phyloP scores from a whole-genome alignment of 2,329 filamentous ascomycete species.

The Aspergillus neotritici region DNA sequence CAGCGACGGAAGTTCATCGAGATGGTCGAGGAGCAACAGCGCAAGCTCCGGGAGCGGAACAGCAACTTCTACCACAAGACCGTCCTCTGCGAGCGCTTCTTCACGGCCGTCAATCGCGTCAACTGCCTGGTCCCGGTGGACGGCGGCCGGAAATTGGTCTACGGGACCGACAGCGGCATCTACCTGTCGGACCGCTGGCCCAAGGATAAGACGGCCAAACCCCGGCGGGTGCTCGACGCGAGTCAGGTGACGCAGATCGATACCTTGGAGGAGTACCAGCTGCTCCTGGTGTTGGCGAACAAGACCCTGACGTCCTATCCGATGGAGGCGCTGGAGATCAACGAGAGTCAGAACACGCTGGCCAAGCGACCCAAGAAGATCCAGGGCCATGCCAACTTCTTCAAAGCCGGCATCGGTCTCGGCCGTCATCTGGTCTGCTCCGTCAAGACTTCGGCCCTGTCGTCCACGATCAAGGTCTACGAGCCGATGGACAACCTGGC shows the following conservation, averaged over 20 bases:
- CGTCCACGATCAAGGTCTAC: constrained; percentile 97
- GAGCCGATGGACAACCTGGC: constrained; percentile 93
- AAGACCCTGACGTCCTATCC: constrained; percentile 89
- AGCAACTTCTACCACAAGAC: constrained; percentile 66
- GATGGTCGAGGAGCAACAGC: constrained; percentile 85
- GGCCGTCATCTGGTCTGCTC: constrained; percentile 92
- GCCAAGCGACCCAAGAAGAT: constrained; percentile 92
- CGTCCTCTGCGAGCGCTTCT: constrained; percentile 76
- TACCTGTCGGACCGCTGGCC: constrained; percentile 87
- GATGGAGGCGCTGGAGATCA: constrained; percentile 76
- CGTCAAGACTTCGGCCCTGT: constrained; percentile 88
- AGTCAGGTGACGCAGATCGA: constrained; percentile 91
- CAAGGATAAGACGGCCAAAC: constrained; percentile 67
- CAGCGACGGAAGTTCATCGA: constrained; percentile 96
- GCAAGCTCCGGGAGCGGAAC: constrained; percentile 67
- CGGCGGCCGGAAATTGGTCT: constrained; percentile 88
- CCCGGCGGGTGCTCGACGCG: constrained; percentile 77
- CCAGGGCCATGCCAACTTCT: constrained; percentile 94
- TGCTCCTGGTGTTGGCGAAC: constrained; percentile 85
- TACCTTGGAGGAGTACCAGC: constrained; percentile 88
- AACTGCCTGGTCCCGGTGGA: constrained; percentile 97
- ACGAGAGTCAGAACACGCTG: constrained; percentile 66
- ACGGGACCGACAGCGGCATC: constrained; percentile 89
- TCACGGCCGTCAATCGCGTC: constrained; percentile 80
- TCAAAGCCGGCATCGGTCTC: constrained; percentile 92